Evolutionary conservation across 345 rosid species (phyloP).

Genomic region (Pugionium dolabratum): DNA sequence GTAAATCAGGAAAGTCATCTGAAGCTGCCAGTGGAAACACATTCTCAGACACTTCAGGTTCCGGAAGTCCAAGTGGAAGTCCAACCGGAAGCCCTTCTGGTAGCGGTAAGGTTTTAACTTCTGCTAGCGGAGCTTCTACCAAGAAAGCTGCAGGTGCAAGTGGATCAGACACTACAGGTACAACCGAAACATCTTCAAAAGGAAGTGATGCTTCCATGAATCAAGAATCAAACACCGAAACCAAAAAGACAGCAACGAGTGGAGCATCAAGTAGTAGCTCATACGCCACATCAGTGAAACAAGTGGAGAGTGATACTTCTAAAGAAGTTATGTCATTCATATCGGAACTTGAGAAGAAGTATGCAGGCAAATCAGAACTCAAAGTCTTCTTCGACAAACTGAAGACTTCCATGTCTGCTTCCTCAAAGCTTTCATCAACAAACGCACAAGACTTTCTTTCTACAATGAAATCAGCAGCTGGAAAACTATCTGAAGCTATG

Average conservation of each 20-base stretch:
- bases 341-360: conserved; percentile 32
- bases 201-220: too few species aligned
- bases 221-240: too few species aligned
- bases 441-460: not conserved
- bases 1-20: too few species aligned
- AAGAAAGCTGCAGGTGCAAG: too few species aligned
- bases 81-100: not conserved
- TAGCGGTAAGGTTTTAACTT: too few species aligned
- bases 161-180: too few species aligned
- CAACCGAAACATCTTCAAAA: too few species aligned
- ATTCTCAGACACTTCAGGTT: too few species aligned
- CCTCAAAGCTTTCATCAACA: conserved; percentile 12
- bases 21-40: too few species aligned
- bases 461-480: conserved; percentile 1
- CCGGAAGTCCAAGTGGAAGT: conserved; percentile 3
- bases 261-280: not conserved
- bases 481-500: conserved; percentile 22
- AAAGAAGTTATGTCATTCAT: conserved; percentile 33
- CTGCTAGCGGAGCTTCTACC: not conserved
- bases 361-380: conserved; percentile 25
- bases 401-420: conserved; percentile 23
- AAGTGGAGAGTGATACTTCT: conserved; percentile 29
- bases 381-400: conserved; percentile 31
- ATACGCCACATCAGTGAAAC: conserved; percentile 14
- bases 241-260: too few species aligned